Evolutionary conservation across 2,329 filamentous ascomycete genomes (phyloP).

Genomic region (Phyllosticta citribraziliensis): DNA sequence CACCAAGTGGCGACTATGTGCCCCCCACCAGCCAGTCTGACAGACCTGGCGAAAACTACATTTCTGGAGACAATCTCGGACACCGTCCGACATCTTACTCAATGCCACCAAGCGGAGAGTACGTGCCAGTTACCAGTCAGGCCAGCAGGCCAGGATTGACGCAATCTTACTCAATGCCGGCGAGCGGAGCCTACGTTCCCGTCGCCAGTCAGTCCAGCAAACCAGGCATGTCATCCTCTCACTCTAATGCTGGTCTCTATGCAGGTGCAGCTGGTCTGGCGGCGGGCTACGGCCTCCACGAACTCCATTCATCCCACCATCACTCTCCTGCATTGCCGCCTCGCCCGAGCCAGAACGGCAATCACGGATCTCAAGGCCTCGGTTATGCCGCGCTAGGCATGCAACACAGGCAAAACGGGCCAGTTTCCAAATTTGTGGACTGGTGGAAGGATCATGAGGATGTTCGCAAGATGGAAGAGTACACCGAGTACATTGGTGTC

Average conservation of each 20-base stretch:
- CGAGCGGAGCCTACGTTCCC: conserved; percentile 23
- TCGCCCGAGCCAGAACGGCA: neutral
- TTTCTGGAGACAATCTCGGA: neutral
- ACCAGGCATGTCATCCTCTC: conserved; percentile 35
- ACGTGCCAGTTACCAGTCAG: neutral
- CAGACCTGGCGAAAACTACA: neutral
- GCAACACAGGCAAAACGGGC: conserved; percentile 45
- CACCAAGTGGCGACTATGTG: neutral
- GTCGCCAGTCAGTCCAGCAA: conserved; percentile 28
- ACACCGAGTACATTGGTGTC: conserved; percentile 56
- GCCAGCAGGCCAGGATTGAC: neutral
- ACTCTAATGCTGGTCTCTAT: conserved; percentile 35
- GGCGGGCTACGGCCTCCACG: conserved; percentile 35
- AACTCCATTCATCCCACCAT: conserved; percentile 28
- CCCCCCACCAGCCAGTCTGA: neutral
- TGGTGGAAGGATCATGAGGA: conserved; percentile 56
- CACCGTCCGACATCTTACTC: too few species aligned
- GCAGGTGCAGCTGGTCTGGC: conserved; percentile 38
- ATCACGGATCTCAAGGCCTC: neutral
- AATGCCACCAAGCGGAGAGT: too few species aligned
- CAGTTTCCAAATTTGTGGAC: conserved; percentile 46
- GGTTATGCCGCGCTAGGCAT: conserved; percentile 23
- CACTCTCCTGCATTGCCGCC: conserved; percentile 18
- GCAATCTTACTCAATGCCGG: conserved; percentile 15
- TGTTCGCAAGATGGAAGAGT: conserved; percentile 57